Evolutionary conservation across 208 protist genomes (phyloP), one percentile per base, ranked within the genome.

Genomic region (Trypanosoma congolense): DNA sequence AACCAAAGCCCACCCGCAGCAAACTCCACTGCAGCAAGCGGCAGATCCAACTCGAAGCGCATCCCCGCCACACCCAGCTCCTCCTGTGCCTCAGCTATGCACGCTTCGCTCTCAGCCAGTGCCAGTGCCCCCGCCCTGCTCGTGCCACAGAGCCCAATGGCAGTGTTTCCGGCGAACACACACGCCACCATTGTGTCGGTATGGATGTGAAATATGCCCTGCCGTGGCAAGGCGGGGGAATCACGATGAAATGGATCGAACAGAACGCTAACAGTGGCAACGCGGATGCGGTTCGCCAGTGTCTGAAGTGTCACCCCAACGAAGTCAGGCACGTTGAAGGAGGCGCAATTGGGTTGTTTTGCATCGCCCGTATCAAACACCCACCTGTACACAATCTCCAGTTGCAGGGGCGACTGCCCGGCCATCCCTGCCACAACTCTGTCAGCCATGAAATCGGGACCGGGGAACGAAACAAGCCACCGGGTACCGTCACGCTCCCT

Each of bases 331-430:
- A 97, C 75, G 22, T 65, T 68, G 69, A 98, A 98, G 33, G 82
- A 83, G 21, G 69, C 53, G 44, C 66, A 36, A 22, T 65, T 58
- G 33, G 71, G 44, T 10, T 59, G 45, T 21, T 51, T 16, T 44
- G 30, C 43, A 31, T 79, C 69, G 4, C 56, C 38, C 1, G 67
- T 53, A 33, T 85, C 80, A 54, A 98, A 97, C 56, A 96, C 71
- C 97, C 97, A 99, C 73, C 98, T 98, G 89, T 99, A 99, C 41
- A 92, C 87, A 2, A 98, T 74, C 45, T 95, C 67, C 26, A 99
- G 74, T 22, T 64, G 65, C 44, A 98, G 79, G 10, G 93, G 81
- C 2, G 96, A 87, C 80, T 98, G 96, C 49, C 98, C 97, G 26
- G 82, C 69, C 0, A 96, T 99, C 73, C 98, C 94, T 0, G 98